Conservation (phyloP, 78 protist species). For the slime mould (Dictyostelium discoideum) region DNA sequence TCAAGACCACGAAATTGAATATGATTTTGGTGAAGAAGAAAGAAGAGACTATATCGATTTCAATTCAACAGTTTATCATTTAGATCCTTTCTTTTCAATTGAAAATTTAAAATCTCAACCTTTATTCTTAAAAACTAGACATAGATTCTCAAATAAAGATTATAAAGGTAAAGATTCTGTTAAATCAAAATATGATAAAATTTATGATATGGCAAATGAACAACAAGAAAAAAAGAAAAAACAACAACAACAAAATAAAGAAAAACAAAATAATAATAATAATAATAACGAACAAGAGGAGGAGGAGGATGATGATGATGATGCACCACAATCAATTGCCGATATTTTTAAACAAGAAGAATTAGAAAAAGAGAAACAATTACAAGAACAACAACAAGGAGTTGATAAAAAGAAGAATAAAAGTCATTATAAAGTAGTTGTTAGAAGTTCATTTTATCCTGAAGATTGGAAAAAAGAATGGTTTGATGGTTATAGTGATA, state of each 20-base stretch:
- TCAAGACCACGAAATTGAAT: neutral
- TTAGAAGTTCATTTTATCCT: conserved; percentile 14
- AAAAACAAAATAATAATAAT: too few species aligned
- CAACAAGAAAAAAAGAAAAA: neutral
- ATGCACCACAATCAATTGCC: neutral
- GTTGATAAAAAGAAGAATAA: neutral
- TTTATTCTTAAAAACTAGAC: neutral
- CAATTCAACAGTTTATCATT: conserved; percentile 12
- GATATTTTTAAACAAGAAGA: neutral
- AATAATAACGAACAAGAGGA: too few species aligned
- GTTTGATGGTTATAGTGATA: neutral
- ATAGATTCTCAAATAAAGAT: neutral
- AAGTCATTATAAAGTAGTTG: neutral
- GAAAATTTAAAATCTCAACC: neutral
- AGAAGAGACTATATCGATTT: neutral
- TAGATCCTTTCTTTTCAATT: conserved; percentile 20
- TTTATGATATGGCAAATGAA: neutral
- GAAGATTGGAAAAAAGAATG: conserved; percentile 49
- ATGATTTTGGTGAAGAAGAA: neutral
- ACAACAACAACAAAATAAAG: neutral
- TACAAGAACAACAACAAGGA: too few species aligned
- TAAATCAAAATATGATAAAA: neutral
- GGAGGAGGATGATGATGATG: neutral
- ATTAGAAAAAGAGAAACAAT: conserved; percentile 4
- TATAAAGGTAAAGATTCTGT: conserved; percentile 8